Percentiles rank a stretch among this genome's conserved stretches.
Conservation (phyloP, 1,284 basidiomycete species). For the Trichosporon inkin region DNA sequence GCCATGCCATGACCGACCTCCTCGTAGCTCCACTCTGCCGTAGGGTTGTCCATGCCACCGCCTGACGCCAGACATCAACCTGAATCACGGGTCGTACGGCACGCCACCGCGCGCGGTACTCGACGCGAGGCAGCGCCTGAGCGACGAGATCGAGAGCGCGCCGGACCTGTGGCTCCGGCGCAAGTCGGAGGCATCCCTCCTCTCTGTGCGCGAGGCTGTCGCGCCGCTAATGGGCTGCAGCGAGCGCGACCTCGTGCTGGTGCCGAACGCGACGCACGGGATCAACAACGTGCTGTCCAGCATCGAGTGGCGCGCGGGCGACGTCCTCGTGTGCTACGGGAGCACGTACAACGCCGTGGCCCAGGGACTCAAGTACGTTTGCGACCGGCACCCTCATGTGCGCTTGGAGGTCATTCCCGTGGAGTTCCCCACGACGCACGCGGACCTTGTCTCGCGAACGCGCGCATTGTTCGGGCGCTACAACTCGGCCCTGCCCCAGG, state of each 20-base stretch:
- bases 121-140: constrained; percentile 54
- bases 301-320: constrained; percentile 57
- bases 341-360: constrained; percentile 65
- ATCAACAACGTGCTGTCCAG: constrained; percentile 64
- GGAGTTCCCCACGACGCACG: constrained; percentile 63
- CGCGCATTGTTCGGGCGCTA: constrained; percentile 48
- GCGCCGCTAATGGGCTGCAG: constrained; percentile 61
- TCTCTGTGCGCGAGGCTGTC: constrained; percentile 54
- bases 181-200: constrained; percentile 51
- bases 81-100: constrained; percentile 69
- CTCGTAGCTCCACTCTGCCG: neutral
- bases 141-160: constrained; percentile 57
- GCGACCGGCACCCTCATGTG: constrained; percentile 59
- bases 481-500: constrained; percentile 23
- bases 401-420: constrained; percentile 56
- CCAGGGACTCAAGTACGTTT: constrained; percentile 59
- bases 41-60: too few relatives aligned
- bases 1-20: neutral
- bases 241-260: constrained; percentile 63
- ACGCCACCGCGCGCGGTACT: constrained; percentile 62
- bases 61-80: constrained; percentile 54
- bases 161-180: constrained; percentile 63
- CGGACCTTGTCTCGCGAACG: constrained; percentile 59
- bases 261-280: constrained; percentile 62
- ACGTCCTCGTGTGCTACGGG: constrained; percentile 56